Evolutionary conservation across 106 monocot genomes (phyloP).

Genomic region (Xerophyta viscosa): DNA sequence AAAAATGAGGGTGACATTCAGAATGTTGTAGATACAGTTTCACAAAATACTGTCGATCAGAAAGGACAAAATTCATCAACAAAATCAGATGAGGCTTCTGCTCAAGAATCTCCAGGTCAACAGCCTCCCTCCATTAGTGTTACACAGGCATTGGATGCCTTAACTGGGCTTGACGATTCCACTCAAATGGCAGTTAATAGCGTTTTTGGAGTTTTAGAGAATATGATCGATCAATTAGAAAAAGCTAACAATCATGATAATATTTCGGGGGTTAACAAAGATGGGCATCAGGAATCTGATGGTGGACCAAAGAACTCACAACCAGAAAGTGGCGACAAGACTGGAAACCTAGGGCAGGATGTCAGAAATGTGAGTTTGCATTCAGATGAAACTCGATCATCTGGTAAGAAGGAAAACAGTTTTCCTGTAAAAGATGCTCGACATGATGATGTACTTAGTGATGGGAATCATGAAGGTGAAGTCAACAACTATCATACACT

Average conservation of each 20-base stretch:
- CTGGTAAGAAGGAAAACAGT: constrained; percentile 8
- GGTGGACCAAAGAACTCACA: background rate
- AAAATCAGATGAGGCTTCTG: constrained; percentile 28
- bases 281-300: constrained; percentile 12
- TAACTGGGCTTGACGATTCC: constrained; percentile 91
- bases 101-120: constrained; percentile 13
- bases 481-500: constrained; percentile 3
- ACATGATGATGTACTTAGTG: constrained; percentile 1
- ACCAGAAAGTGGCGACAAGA: constrained; percentile 5
- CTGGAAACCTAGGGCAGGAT: constrained; percentile 5
- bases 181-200: constrained; percentile 95
- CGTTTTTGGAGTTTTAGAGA: constrained; percentile 94
- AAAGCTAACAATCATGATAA: constrained; percentile 39
- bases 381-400: constrained; percentile 5
- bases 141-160: constrained; percentile 75
- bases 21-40: constrained; percentile 21
- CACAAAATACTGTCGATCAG: constrained; percentile 30
- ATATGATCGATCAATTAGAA: constrained; percentile 92
- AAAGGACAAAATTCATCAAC: constrained; percentile 15
- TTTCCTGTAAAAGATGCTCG: constrained; percentile 1
- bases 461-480: constrained; percentile 9
- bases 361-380: constrained; percentile 7
- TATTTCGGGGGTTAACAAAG: constrained; percentile 11
- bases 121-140: constrained; percentile 53
- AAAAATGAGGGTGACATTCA: constrained; percentile 23